Base-by-base conservation (phyloP, 2,329 filamentous ascomycete genomes). In the Epichloe uncinata region DNA sequence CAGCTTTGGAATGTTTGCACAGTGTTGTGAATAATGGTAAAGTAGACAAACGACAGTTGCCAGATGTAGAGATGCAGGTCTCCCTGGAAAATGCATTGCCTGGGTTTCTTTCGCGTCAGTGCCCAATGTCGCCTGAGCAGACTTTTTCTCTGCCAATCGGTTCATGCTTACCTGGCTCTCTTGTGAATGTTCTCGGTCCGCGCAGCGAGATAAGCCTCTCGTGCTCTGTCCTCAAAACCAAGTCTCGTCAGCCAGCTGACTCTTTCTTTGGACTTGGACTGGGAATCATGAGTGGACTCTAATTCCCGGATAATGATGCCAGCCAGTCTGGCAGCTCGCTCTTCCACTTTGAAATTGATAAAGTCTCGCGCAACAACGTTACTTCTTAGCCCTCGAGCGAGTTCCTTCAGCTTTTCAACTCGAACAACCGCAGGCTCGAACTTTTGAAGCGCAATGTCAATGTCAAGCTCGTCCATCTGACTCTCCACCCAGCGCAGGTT, bases 381-480 rank as follows among this genome's bases (percentile, higher is more conserved):
- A 61, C 84, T 86, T 67, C 90, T 91, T 36, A 97, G 77, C 1
- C 84, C 81, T 53, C 84, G 81, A 1, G 86, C 85, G 22, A 97
- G 74, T 42, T 78, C 78, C 58, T 90, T 85, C 38, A 98, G 74
- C 60, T 87, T 88, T 66, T 97, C 93, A 1, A 96, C 85, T 33
- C 84, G 80, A 5, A 77, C 75, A 0, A 97, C 93, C 0, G 93
- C 86, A 18, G 83, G 78, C 59, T 96, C 89, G 56, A 95, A 93
- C 41, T 80, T 78, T 63, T 97, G 91, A 47, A 96, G 75, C 0
- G 93, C 91, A 60, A 98, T 90, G 59, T 95, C 85, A 58, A 97
- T 97, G 61, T 98, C 93, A 5, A 98, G 78, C 61, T 95, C 88
- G 62, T 98, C 93, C 65, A 98, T 86, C 67, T 97, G 88, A 48